Evolutionary conservation across 2,329 filamentous ascomycete genomes (phyloP).

Genomic region (Scortechinia acanthostroma): DNA sequence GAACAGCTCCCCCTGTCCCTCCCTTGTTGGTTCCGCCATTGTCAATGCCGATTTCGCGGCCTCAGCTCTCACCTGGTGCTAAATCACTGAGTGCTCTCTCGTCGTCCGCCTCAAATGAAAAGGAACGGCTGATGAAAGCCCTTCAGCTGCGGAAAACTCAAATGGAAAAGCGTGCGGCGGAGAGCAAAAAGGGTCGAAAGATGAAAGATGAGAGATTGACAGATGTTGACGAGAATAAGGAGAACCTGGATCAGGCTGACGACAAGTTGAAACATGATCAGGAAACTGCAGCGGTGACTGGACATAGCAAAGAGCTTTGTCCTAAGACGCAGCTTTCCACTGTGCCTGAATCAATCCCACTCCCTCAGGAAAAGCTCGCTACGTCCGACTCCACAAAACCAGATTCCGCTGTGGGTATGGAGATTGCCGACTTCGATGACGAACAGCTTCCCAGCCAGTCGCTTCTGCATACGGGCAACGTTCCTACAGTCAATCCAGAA

Average conservation of each 20-base stretch:
- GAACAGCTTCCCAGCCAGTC: neutral
- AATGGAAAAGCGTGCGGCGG: constrained; percentile 16
- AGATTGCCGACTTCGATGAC: neutral
- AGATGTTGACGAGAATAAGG: neutral
- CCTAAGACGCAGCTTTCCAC: no score
- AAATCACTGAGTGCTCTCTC: constrained; percentile 1
- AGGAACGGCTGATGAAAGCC: constrained; percentile 86
- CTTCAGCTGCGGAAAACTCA: constrained; percentile 83
- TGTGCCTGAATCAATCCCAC: no score
- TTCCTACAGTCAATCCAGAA: no score
- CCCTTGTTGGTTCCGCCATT: neutral
- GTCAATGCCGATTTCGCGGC: constrained; percentile 22
- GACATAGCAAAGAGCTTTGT: no score
- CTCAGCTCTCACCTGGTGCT: constrained; percentile 8
- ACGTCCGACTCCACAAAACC: no score
- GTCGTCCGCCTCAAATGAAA: constrained; percentile 64
- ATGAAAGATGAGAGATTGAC: neutral
- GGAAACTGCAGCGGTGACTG: neutral
- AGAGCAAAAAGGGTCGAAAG: neutral
- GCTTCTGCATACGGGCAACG: no score
- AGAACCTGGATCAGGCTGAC: neutral
- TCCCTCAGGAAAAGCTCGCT: no score
- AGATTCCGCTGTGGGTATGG: neutral
- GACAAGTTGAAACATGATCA: neutral
- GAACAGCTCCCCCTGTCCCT: neutral